phyloP scores from a whole-genome alignment of 495 filamentous ascomycete species.

The Penicillium soppii region DNA sequence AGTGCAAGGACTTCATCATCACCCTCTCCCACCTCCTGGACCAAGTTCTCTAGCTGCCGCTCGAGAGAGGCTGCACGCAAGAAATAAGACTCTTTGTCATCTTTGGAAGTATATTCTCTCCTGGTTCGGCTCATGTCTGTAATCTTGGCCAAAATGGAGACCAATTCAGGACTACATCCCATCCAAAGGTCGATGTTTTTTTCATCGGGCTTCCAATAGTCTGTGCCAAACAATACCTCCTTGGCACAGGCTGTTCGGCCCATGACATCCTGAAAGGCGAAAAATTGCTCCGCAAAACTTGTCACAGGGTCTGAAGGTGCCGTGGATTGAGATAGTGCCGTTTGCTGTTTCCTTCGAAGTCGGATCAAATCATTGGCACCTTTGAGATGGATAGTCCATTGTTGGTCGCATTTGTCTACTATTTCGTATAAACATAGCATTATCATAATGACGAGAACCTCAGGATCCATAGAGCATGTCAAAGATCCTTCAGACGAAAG shows the following conservation, averaged over 20 bases:
- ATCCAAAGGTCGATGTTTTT: constrained; percentile 44
- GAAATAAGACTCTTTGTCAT: constrained; percentile 22
- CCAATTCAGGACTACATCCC: constrained; percentile 46
- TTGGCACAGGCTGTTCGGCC: constrained; percentile 47
- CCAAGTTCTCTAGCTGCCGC: constrained; percentile 29
- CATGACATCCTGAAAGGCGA: constrained; percentile 51
- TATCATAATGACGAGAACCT: constrained; percentile 45
- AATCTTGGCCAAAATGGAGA: constrained; percentile 38
- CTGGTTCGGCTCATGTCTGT: constrained; percentile 43
- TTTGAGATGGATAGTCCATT: constrained; percentile 45
- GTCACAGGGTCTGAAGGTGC: constrained; percentile 27
- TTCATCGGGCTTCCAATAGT: constrained; percentile 42
- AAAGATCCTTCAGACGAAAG: constrained; percentile 25
- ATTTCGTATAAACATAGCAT: constrained; percentile 49
- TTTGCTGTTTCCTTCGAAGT: constrained; percentile 29
- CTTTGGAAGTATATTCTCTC: constrained; percentile 25
- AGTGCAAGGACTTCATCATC: constrained; percentile 31
- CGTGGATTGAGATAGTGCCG: constrained; percentile 6
- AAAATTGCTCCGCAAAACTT: constrained; percentile 43
- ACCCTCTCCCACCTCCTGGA: constrained; percentile 35
- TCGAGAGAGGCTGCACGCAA: constrained; percentile 31
- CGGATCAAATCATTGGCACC: constrained; percentile 46
- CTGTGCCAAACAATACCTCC: constrained; percentile 37
- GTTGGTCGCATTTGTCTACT: constrained; percentile 44
- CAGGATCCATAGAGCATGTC: constrained; percentile 31